Conservation (phyloP, 768 basidiomycete species). For the Cystofilobasidium capitatum region DNA sequence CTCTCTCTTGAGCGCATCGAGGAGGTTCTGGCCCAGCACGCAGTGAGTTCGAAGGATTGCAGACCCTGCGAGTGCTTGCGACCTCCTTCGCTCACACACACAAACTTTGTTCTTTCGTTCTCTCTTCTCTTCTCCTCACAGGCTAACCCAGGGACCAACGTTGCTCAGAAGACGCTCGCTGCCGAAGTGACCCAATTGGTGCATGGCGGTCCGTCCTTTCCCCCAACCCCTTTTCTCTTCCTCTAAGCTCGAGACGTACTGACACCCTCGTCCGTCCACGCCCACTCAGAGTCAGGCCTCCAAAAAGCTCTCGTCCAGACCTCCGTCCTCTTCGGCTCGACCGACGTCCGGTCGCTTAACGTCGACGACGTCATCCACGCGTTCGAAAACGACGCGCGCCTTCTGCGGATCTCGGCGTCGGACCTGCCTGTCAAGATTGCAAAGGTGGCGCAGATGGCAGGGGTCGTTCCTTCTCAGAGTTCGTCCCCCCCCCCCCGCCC, state of each 20-base stretch:
- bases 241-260: background rate
- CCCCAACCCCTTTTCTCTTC: background rate
- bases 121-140: constrained; percentile 19
- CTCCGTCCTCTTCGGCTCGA: constrained; percentile 43
- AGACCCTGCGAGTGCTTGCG: background rate
- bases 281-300: constrained; percentile 41
- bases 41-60: constrained; percentile 43
- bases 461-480: constrained; percentile 59
- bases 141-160: constrained; percentile 42
- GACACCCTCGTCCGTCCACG: background rate
- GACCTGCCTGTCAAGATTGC: constrained; percentile 50
- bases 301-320: constrained; percentile 46
- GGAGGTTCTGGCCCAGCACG: constrained; percentile 51
- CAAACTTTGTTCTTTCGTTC: constrained; percentile 7
- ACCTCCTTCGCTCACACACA: background rate
- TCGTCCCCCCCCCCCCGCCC: constrained; percentile 31
- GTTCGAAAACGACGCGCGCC: constrained; percentile 56
- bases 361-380: constrained; percentile 53
- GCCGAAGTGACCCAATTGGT: constrained; percentile 54
- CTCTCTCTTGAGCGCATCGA: constrained; percentile 53
- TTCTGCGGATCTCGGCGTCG: constrained; percentile 46
- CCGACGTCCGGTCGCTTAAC: constrained; percentile 43
- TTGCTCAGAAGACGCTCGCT: constrained; percentile 50
- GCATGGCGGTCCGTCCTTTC: constrained; percentile 47
- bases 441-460: constrained; percentile 54